These are phyloP conservation scores for Colletotrichum lupini DNA, from an alignment of 2,329 filamentous ascomycete species.

Conservation along the genomic window DNA sequence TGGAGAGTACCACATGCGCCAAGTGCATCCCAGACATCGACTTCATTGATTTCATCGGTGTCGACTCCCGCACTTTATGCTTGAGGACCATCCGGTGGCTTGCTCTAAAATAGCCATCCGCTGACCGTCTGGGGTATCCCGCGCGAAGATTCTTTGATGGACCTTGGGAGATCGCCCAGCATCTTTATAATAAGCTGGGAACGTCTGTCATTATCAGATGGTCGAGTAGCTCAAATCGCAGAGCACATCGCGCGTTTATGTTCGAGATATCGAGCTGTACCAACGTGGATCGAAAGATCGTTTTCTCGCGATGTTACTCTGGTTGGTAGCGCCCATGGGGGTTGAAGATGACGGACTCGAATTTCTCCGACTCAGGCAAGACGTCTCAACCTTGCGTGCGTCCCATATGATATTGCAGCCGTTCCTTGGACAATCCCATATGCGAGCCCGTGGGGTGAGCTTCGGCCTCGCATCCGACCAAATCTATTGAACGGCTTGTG, in stretches of 20 bases:
- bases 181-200: neutral
- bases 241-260: neutral
- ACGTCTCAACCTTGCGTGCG: neutral
- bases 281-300: neutral
- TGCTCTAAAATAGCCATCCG: neutral
- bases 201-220: neutral
- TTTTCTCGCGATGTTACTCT: neutral
- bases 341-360: neutral
- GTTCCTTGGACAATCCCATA: neutral
- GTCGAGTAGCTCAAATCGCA: neutral
- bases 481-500: slow-evolving; percentile 36
- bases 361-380: neutral
- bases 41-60: neutral
- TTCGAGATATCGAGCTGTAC: neutral
- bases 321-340: too few species aligned
- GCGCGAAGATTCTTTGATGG: neutral
- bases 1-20: neutral
- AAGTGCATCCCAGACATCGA: neutral
- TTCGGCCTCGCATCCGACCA: neutral
- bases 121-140: neutral
- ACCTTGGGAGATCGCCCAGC: neutral
- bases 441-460: neutral
- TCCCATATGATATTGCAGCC: neutral
- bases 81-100: neutral
- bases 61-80: neutral